A percentile compares a stretch with the other conserved stretches of the same genome.
Evolutionary conservation across 2,329 filamentous ascomycete species (phyloP).

Genomic region (Phialophora expanda): DNA sequence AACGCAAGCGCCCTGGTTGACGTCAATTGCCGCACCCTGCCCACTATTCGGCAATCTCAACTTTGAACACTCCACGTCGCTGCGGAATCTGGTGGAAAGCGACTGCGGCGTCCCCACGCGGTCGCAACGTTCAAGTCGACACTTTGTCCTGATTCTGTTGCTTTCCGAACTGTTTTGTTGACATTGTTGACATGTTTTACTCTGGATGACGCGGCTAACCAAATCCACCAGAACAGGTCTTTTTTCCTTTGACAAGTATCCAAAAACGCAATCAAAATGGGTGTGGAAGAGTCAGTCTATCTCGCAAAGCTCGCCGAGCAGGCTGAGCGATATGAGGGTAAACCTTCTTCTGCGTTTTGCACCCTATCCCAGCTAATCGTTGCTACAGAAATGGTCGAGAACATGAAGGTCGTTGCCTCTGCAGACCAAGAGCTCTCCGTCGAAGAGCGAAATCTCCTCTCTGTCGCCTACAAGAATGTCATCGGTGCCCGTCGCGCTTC

Average conservation of each 20-base stretch:
- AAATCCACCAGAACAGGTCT: conserved; percentile 27
- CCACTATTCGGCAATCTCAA: conserved; percentile 22
- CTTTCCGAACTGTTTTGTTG: conserved; percentile 7
- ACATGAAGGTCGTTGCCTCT: conserved; percentile 98
- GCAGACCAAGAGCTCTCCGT: conserved; percentile 82
- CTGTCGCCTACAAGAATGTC: conserved; percentile 99
- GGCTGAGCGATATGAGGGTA: conserved; percentile 99
- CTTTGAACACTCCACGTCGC: conserved; percentile 9
- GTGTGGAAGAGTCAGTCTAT: conserved; percentile 99
- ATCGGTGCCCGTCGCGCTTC: conserved; percentile 95
- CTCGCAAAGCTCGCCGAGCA: conserved; percentile 99
- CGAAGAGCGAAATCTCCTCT: conserved; percentile 96
- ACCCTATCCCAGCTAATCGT: conserved; percentile 35
- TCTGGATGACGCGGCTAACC: conserved; percentile 28
- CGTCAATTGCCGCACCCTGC: conserved; percentile 29
- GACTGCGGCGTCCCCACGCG: background rate
- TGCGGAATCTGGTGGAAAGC: conserved; percentile 17
- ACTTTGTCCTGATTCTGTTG: background rate
- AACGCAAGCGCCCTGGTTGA: conserved; percentile 29
- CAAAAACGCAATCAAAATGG: conserved; percentile 69
- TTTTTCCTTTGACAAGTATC: conserved; percentile 25
- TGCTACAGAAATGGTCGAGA: conserved; percentile 91
- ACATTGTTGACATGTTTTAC: conserved; percentile 14
- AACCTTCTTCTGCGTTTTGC: conserved; percentile 42
- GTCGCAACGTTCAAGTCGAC: conserved; percentile 1